Evolutionary conservation across 352 stramenopile species (phyloP), one percentile per base, ranked within the genome.

Genomic region (Thraustochytrium aureum): DNA sequence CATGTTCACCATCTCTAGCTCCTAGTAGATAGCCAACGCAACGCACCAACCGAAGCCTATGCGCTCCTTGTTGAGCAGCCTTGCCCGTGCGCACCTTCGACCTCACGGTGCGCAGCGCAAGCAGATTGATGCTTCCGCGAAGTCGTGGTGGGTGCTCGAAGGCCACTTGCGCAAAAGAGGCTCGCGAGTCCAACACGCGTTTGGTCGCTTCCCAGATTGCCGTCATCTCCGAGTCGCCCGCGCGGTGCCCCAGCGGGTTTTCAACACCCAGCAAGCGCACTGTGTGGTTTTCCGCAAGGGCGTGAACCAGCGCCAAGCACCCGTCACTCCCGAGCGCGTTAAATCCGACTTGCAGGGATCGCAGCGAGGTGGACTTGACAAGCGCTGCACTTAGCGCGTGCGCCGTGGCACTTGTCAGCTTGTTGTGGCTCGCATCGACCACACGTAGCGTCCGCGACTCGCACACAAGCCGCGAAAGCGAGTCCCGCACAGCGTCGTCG

Each of bases 271-370:
- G 35, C 10, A 64, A 26, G 10, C 56, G 56, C 26, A 64, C 33
- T n/a, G 56, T 64, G 26, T 26, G 56, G 35, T 64, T 64, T 7
- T 26, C 10, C 10, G 10, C 10, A 7, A 64, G 56, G 10, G 56
- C 56, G 10, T 64, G 10, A 10, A 64, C 33, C 56, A 64, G 26
- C 10, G 26, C 10, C 10, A 64, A n/a, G 35, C 56, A 64, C 10
- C 56, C 56, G 10, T 64, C 56, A 10, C 10, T 26, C 10, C 56
- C 56, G 17, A 64, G 56, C 56, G 56, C 10, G 35, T 64, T 64
- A 26, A 64, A 64, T 10, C 56, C 56, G 56, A 64, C 56, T 38
- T 64, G 56, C 10, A 64, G 56, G 26, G 56, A 64, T 10, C 56
- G 56, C 26, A 64, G n/a, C 26, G 56, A 26, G 26, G 10, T n/a